Evolutionary conservation across 2,329 filamentous ascomycete genomes (phyloP).

Genomic region (Diaporthe batatas): DNA sequence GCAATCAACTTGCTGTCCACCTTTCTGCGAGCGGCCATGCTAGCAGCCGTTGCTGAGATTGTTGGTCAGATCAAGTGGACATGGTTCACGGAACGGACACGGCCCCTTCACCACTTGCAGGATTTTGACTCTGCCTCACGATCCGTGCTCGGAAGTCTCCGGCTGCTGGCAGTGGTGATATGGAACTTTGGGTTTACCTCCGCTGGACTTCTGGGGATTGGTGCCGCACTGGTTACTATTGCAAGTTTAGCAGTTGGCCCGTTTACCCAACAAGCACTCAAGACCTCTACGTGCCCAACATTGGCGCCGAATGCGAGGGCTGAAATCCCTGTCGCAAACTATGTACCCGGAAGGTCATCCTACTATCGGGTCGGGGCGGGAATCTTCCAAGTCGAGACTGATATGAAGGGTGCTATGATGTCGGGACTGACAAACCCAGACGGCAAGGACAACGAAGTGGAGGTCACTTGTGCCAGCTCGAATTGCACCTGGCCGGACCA

Average conservation of each 20-base stretch:
- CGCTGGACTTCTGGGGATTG: slow-evolving; percentile 42
- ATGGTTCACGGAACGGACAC: slow-evolving; percentile 48
- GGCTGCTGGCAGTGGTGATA: slow-evolving; percentile 44
- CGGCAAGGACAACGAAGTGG: slow-evolving; percentile 44
- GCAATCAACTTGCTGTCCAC: slow-evolving; percentile 44
- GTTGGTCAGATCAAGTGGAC: slow-evolving; percentile 52
- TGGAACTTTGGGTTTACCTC: slow-evolving; percentile 40
- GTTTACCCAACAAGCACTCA: slow-evolving; percentile 50
- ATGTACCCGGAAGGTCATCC: slow-evolving; percentile 33
- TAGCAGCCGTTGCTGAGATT: slow-evolving; percentile 48
- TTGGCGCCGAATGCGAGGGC: slow-evolving; percentile 37
- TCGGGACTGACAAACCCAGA: slow-evolving; percentile 48
- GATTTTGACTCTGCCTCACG: slow-evolving; percentile 51
- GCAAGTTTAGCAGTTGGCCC: slow-evolving; percentile 49
- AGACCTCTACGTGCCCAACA: slow-evolving; percentile 44
- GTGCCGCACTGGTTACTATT: slow-evolving; percentile 46
- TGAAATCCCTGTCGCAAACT: slow-evolving; percentile 35
- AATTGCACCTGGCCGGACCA: slow-evolving; percentile 47
- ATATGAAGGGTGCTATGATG: slow-evolving; percentile 51
- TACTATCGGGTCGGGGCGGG: slow-evolving; percentile 45
- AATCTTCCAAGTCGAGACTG: slow-evolving; percentile 45
- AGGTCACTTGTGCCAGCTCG: slow-evolving; percentile 45
- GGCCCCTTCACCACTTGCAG: slow-evolving; percentile 49
- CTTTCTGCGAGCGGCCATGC: slow-evolving; percentile 45
- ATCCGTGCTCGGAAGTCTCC: slow-evolving; percentile 47